Evolutionary conservation across 1,284 basidiomycete species (phyloP), one percentile per base, ranked within the genome.

Genomic region (Blastosporella zonata): DNA sequence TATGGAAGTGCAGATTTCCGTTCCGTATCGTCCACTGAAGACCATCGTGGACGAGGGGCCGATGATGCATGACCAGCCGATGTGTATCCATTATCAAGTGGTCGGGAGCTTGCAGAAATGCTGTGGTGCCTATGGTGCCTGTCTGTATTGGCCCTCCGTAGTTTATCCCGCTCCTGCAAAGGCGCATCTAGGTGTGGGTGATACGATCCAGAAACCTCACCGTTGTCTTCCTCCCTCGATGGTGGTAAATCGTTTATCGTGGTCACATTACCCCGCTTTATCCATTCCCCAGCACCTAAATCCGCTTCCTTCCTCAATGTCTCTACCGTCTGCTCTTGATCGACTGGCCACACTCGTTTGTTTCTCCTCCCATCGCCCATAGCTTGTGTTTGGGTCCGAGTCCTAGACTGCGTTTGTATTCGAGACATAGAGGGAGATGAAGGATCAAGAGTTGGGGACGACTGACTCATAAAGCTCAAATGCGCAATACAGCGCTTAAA

Each of bases 391-490:
- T 27, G 25, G 25, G 25, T 27, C 10, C 10, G 25, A 10, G 33
- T 18, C 15, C 15, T 34, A 17, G 33, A 34, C 15, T 12, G 35
- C n/a, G 47, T 44, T 29, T 44, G 47, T 33, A 25, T 45, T 28
- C 31, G 6, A 17, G 43, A 49, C 47, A 49, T 49, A 29, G 8
- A 39, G 42, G 38, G 6, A 17, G 37, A 36, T 34, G 25, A 15
- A 15, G 28, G 29, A 33, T 18, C 23, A 40, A 35, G 36, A 18
- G 31, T 7, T 3, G 29, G 13, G 13, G 13, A 3, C 17, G 2
- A 8, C 15, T 21, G n/a, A 28, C 13, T 13, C 3, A 18, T 9
- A 12, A 17, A 20, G 10, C 25, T 18, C 15, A 13, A 34, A 13
- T 15, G 15, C 10, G 23, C 13, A 13, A 22, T 22, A 38, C 28